Base-by-base conservation (phyloP, 2,329 filamentous ascomycete genomes). In the Eutypella sp. region DNA sequence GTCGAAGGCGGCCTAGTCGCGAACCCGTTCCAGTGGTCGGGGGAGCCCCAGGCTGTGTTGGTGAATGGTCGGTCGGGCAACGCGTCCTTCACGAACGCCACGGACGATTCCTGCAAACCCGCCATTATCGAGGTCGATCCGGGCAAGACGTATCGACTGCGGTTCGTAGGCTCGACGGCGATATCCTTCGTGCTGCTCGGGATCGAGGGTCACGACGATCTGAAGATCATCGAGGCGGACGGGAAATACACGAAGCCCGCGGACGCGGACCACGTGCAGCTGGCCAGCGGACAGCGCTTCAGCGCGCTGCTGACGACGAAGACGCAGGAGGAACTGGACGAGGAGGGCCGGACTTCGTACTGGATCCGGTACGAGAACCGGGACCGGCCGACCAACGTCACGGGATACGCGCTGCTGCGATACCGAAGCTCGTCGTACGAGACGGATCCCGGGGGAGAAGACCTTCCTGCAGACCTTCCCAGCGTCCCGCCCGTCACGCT, bases 181-280 rank as follows among this genome's bases (percentile, higher is more conserved):
- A 64, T 85, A 18, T 81, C 77, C 0, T 69, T 78, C 50, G 63
- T 75, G 3, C 70, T 73, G 2, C 54, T 82, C 4, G 79, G 67
- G 0, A 73, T 86, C 34, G 78, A 84, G 50, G 72, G 60, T 4
- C 82, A 87, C 52, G 55, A 67, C 2, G 64, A 74, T 10, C 58
- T 85, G 29, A 73, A 70, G 0, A 68, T 87, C 45, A 80, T 87
- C 45, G 75, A 78, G 46, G 82, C 77, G 0, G 83, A 86, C 49
- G 74, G 73, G 15, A 63, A 67, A 13, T 81, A 79, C 58, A 79
- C 76, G 4, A 67, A 72, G 54, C 72, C 74, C 0, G 64, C 69
- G 16, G 52, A 54, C 0, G 72, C 72, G 1, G 63, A 69, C 20
- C 71, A 75, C 50, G 66, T 85, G 43, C 79, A 84, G 54, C 54